A percentile compares a stretch with the other conserved stretches of the same genome.
phyloP scores from a whole-genome alignment of 305 asterid species.

The Fraxinus ornus region DNA sequence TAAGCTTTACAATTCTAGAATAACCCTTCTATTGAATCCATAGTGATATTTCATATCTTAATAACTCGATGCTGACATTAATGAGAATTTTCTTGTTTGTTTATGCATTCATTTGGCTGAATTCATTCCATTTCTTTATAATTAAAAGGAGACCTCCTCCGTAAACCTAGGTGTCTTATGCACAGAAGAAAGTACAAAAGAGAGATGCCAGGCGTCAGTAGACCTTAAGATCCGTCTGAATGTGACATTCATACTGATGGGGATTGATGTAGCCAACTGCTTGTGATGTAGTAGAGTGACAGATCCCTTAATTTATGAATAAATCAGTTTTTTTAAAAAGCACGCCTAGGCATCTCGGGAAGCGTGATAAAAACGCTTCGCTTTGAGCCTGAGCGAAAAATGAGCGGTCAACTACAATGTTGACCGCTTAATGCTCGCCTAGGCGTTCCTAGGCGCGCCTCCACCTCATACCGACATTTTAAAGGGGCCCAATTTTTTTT shows the following conservation, averaged over 20 bases:
- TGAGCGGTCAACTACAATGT: too few species aligned
- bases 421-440: too few species aligned
- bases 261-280: background rate
- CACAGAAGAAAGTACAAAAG: background rate
- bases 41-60: background rate
- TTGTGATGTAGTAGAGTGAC: background rate
- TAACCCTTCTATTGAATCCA: background rate
- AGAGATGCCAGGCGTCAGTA: slow-evolving; percentile 1
- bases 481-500: too few species aligned
- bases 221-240: background rate
- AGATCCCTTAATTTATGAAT: background rate
- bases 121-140: background rate
- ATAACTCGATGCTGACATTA: background rate
- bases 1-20: background rate
- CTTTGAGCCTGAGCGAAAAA: too few species aligned
- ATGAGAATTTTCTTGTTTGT: background rate
- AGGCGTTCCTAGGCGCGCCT: too few species aligned
- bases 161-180: background rate
- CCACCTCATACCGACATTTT: too few species aligned
- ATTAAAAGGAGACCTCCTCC: background rate
- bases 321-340: too few species aligned
- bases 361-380: too few species aligned
- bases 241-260: background rate
- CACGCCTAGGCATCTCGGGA: too few species aligned
- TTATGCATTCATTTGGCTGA: background rate